These are phyloP conservation scores for Phaeotremella fagi DNA, from an alignment of 768 basidiomycete species.

Conservation along the genomic window DNA sequence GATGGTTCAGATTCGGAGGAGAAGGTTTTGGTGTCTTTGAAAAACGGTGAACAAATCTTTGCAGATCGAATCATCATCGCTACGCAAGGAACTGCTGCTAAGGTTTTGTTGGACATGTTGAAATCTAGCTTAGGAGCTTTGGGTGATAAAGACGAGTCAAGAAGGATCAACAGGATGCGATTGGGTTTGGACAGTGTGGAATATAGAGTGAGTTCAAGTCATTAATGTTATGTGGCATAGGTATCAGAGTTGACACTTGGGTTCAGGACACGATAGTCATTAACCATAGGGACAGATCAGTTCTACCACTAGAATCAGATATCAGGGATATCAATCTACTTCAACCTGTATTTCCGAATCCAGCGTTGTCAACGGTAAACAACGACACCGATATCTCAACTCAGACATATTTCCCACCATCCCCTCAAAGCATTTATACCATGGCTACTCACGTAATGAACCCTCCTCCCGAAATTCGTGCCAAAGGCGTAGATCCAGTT, in stretches of 20 bases:
- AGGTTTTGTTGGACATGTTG: constrained; percentile 53
- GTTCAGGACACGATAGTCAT: constrained; percentile 55
- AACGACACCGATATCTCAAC: neutral
- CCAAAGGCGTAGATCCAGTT: constrained; percentile 44
- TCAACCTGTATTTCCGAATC: constrained; percentile 20
- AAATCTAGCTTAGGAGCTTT: constrained; percentile 8
- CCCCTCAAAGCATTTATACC: constrained; percentile 50
- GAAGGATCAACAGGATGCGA: constrained; percentile 17
- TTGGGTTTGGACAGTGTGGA: constrained; percentile 53
- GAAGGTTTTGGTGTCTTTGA: neutral
- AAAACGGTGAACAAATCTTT: constrained; percentile 8
- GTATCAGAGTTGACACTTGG: constrained; percentile 4
- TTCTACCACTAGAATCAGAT: constrained; percentile 59
- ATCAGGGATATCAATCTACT: constrained; percentile 65
- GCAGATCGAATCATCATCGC: constrained; percentile 69
- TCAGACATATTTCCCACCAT: constrained; percentile 23
- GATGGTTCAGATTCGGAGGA: neutral
- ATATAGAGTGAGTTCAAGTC: constrained; percentile 30
- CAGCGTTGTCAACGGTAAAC: constrained; percentile 6
- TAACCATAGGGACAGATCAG: constrained; percentile 62
- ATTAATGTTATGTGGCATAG: too few species aligned
- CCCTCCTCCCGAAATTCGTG: constrained; percentile 49
- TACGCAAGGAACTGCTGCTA: constrained; percentile 66
- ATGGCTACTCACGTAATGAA: constrained; percentile 65
- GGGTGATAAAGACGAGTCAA: constrained; percentile 5